phyloP scores from a whole-genome alignment of 257 asterid species.

The Nicotiana knightiana region DNA sequence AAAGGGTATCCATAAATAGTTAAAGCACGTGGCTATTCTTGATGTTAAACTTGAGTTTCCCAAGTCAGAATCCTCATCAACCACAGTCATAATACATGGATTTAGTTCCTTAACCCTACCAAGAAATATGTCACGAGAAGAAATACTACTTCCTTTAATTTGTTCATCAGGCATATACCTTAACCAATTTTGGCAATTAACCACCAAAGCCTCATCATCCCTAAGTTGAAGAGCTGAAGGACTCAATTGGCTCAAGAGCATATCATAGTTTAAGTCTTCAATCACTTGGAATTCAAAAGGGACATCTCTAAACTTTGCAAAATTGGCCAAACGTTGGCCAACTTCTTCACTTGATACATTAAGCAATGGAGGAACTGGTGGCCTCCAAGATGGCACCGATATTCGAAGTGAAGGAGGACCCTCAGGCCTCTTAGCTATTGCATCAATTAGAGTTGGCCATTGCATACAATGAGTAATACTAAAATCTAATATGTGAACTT shows the following conservation, averaged over 20 bases:
- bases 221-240: slow-evolving; percentile 26
- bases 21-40: slow-evolving; percentile 54
- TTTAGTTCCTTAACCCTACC: slow-evolving; percentile 27
- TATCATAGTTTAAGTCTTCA: slow-evolving; percentile 24
- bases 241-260: slow-evolving; percentile 27
- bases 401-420: slow-evolving; percentile 46
- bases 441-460: slow-evolving; percentile 73
- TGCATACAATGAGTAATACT: slow-evolving; percentile 82
- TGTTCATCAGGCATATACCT: slow-evolving; percentile 46
- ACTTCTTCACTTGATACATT: slow-evolving; percentile 50
- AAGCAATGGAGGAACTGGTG: slow-evolving; percentile 52
- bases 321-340: slow-evolving; percentile 50
- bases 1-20: slow-evolving; percentile 78
- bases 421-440: slow-evolving; percentile 35
- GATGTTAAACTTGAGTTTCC: slow-evolving; percentile 33
- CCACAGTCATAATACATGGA: slow-evolving; percentile 43
- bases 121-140: slow-evolving; percentile 41
- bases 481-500: slow-evolving; percentile 58
- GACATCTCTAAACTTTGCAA: slow-evolving; percentile 53
- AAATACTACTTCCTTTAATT: neutral
- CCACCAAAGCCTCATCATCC: slow-evolving; percentile 51
- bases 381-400: slow-evolving; percentile 53
- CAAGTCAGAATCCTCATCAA: slow-evolving; percentile 65
- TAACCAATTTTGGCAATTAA: slow-evolving; percentile 70
- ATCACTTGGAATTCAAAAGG: slow-evolving; percentile 60